Evolutionary conservation across 2,329 filamentous ascomycete species (phyloP).

Genomic region (Aureobasidium mangrovei): DNA sequence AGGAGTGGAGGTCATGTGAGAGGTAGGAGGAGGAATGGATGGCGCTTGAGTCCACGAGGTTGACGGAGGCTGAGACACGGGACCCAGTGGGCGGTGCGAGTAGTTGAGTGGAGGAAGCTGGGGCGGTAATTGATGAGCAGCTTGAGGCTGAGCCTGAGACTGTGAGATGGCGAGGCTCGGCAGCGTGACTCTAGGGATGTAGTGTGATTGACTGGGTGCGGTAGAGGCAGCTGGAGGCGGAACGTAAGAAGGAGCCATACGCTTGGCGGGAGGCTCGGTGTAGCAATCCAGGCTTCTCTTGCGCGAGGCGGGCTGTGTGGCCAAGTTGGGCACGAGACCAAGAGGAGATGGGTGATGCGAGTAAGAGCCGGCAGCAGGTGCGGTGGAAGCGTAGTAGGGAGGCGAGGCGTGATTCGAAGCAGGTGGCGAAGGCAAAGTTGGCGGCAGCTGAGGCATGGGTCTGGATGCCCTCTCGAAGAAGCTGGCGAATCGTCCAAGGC

Average conservation of each 20-base stretch:
- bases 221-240: background rate
- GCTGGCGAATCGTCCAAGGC: conserved; percentile 70
- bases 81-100: conserved; percentile 58
- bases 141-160: conserved; percentile 29
- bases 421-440: conserved; percentile 44
- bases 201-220: background rate
- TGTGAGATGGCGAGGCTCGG: conserved; percentile 63
- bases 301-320: conserved; percentile 25
- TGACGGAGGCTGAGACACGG: conserved; percentile 56
- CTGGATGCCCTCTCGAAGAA: conserved; percentile 65
- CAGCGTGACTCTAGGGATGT: conserved; percentile 42
- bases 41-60: conserved; percentile 43
- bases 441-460: conserved; percentile 32
- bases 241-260: conserved; percentile 22
- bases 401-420: conserved; percentile 44
- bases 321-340: conserved; percentile 33
- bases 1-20: conserved; percentile 17
- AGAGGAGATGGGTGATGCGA: conserved; percentile 37
- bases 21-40: conserved; percentile 17
- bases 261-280: conserved; percentile 51
- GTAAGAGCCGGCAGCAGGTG: conserved; percentile 22
- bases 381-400: conserved; percentile 29
- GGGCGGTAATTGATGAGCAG: conserved; percentile 15
- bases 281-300: conserved; percentile 52
- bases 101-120: conserved; percentile 56